Conservation (phyloP, 2,329 filamentous ascomycete genomes). For the Aspergillus puulaauensis region DNA sequence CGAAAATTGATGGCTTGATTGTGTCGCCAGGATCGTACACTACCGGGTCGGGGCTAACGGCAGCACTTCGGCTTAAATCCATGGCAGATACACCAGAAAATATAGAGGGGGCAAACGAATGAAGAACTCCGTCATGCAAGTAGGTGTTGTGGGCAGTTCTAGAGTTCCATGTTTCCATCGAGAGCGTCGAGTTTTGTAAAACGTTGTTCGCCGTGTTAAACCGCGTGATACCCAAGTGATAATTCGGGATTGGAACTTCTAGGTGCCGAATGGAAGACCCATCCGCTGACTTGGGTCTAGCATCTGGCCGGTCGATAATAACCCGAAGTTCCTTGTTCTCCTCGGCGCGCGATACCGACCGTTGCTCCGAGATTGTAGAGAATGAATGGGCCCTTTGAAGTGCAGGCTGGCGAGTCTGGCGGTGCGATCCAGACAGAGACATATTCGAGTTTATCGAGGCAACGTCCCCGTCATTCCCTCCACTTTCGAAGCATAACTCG, state of each 20-base stretch:
- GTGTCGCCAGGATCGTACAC: slow-evolving; percentile 61
- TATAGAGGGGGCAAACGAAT: slow-evolving; percentile 38
- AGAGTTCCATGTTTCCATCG: slow-evolving; percentile 36
- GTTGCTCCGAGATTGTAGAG: slow-evolving; percentile 69
- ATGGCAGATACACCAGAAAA: slow-evolving; percentile 36
- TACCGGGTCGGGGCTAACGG: slow-evolving; percentile 39
- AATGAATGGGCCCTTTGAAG: slow-evolving; percentile 71
- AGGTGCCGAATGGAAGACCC: slow-evolving; percentile 59
- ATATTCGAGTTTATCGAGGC: slow-evolving; percentile 23
- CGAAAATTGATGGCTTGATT: slow-evolving; percentile 67
- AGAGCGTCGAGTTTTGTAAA: slow-evolving; percentile 77
- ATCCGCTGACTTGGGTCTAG: slow-evolving; percentile 64
- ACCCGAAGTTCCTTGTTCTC: slow-evolving; percentile 72
- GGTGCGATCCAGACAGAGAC: slow-evolving; percentile 21
- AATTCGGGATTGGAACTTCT: slow-evolving; percentile 77
- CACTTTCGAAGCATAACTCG: slow-evolving; percentile 31
- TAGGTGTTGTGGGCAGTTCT: slow-evolving; percentile 26
- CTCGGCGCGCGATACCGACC: slow-evolving; percentile 34
- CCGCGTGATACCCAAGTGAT: slow-evolving; percentile 76
- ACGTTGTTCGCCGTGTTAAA: slow-evolving; percentile 78
- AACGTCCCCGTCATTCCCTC: slow-evolving; percentile 25
- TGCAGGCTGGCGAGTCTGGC: slow-evolving; percentile 22
- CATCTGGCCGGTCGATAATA: slow-evolving; percentile 71
- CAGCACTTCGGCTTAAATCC: slow-evolving; percentile 31
- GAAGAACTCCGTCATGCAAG: slow-evolving; percentile 25